Conservation (phyloP, 768 basidiomycete genomes). For the Xerocomus potaroensis region DNA sequence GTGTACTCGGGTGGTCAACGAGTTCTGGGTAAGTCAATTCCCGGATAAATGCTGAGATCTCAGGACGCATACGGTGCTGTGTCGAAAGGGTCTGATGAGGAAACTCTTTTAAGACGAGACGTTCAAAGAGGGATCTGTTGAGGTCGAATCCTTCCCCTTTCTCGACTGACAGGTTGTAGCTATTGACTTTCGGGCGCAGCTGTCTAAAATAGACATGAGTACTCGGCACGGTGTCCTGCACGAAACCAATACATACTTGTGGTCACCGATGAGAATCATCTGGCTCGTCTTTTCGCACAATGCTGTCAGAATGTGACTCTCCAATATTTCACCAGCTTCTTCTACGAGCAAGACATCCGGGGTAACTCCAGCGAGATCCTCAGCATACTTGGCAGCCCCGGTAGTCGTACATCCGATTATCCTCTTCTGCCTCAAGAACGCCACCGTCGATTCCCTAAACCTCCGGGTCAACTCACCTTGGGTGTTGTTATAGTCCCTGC, state of each 20-base stretch:
- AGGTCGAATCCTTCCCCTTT: slow-evolving; percentile 66
- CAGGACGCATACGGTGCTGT: slow-evolving; percentile 74
- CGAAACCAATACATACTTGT: slow-evolving; percentile 45
- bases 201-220: slow-evolving; percentile 46
- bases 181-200: slow-evolving; percentile 67
- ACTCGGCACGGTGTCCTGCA: background rate
- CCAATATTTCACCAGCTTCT: slow-evolving; percentile 70
- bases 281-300: slow-evolving; percentile 43
- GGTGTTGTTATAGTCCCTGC: slow-evolving; percentile 31
- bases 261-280: slow-evolving; percentile 66
- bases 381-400: slow-evolving; percentile 56
- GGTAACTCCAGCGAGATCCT: slow-evolving; percentile 42
- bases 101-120: slow-evolving; percentile 55
- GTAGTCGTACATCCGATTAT: slow-evolving; percentile 71
- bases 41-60: slow-evolving; percentile 61
- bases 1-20: slow-evolving; percentile 47
- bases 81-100: slow-evolving; percentile 52
- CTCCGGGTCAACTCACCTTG: slow-evolving; percentile 32
- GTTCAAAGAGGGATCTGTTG: slow-evolving; percentile 64
- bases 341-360: slow-evolving; percentile 66
- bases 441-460: slow-evolving; percentile 30
- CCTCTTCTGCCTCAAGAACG: slow-evolving; percentile 40
- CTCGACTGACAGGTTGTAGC: slow-evolving; percentile 60
- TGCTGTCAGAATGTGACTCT: slow-evolving; percentile 61
- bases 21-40: slow-evolving; percentile 66